phyloP scores from a whole-genome alignment of 805 yeast genomes.

The Isabelozyma gotoi region DNA sequence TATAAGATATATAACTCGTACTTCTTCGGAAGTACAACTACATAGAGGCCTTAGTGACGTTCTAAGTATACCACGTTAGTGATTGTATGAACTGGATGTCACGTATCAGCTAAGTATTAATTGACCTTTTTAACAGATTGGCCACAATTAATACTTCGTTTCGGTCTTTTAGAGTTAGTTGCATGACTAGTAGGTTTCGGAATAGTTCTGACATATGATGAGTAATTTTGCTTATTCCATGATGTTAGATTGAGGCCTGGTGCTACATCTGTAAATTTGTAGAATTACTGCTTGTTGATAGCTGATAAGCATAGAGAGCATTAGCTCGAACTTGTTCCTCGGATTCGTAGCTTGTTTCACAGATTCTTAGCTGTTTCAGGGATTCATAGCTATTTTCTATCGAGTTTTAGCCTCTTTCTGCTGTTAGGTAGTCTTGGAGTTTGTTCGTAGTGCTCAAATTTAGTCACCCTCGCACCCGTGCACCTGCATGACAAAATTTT shows the following conservation, averaged over 20 bases:
- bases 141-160: slow-evolving; percentile 75
- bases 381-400: too few species aligned
- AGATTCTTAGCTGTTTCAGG: too few species aligned
- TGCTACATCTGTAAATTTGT: slow-evolving; percentile 41
- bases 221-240: slow-evolving; percentile 22
- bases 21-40: slow-evolving; percentile 28
- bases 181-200: slow-evolving; percentile 17
- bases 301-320: too few species aligned
- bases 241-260: slow-evolving; percentile 48
- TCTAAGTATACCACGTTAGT: slow-evolving; percentile 43
- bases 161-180: slow-evolving; percentile 65
- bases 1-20: slow-evolving; percentile 59
- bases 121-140: slow-evolving; percentile 73
- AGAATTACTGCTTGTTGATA: not conserved
- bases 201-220: slow-evolving; percentile 31
- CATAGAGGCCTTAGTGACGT: slow-evolving; percentile 43
- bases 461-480: not conserved
- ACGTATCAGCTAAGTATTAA: slow-evolving; percentile 64
- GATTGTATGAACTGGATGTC: slow-evolving; percentile 41
- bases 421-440: too few species aligned
- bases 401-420: too few species aligned
- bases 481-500: not conserved
- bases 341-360: too few species aligned
- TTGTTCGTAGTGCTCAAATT: too few species aligned
- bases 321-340: too few species aligned